Base-by-base conservation (phyloP, 176 grass and related monocot species). In the Poa pratensis region DNA sequence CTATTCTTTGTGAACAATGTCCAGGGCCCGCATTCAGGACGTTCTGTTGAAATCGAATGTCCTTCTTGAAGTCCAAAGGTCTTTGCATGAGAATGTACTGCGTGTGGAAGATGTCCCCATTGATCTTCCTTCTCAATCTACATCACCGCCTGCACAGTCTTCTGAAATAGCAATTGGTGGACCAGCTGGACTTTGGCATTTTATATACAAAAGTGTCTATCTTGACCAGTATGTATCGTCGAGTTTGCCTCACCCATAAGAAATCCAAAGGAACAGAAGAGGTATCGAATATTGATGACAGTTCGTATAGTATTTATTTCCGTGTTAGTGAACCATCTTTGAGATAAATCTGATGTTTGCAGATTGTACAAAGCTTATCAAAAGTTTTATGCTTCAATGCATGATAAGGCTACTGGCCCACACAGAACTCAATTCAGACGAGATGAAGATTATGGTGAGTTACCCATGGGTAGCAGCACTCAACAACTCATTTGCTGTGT, bases 391-490 rank as follows among this genome's bases (percentile, higher is more conserved):
- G 79, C 75, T 45, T 99, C 91, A 18, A 96, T 99, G 96, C 96
- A 99, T 77, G 92, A 92, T 45, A 96, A 96, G 83, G 84, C 82
- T 82, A 96, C 81, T 82, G 94, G 94, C 63, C 90, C 93, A 67
- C 96, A 96, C 83, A 99, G 94, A 92, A 99, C 96, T 55, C 96
- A 99, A 71, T 99, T 96, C 82, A 94, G 90, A 94, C 89, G 96
- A 75, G 85, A 89, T 24, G 87, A 91, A 46, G 84, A 96, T 90
- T 96, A 92, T 66, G 96, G 96, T 99, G 73, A 84, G 91, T 92
- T 84, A 80, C n/a, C 65, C 40, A 64, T 24, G 52, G 30, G 40
- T 78, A 63, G 60, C 13, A 28, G 26, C 55, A 9, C 39, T 48
- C 30, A 78, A 40, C 9, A 43, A 52, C 46, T 71, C 59, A 9